A percentile compares a stretch with the other conserved stretches of the same genome.
phyloP scores from a whole-genome alignment of 2,329 filamentous ascomycete species.

The Pestalotiopsis sp. region DNA sequence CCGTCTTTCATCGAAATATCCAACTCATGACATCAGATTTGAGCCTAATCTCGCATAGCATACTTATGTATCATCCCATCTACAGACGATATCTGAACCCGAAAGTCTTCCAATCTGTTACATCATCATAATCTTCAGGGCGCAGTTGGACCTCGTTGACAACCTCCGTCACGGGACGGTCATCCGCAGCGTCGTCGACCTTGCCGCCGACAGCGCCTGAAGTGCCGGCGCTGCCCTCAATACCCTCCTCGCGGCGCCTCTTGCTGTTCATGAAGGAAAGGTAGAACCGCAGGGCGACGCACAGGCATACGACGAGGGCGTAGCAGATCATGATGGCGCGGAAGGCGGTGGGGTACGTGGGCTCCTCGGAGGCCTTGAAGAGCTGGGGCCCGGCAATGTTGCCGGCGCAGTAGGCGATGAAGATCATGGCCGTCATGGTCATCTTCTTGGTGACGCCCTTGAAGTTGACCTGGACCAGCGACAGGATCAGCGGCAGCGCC shows the following conservation, averaged over 20 bases:
- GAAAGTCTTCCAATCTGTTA: slow-evolving; percentile 61
- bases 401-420: slow-evolving; percentile 58
- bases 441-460: slow-evolving; percentile 63
- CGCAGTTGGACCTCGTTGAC: slow-evolving; percentile 40
- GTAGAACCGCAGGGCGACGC: slow-evolving; percentile 48
- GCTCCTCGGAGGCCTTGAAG: slow-evolving; percentile 52
- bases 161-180: slow-evolving; percentile 30
- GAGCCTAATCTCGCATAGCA: too few species aligned
- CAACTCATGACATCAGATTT: too few species aligned
- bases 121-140: slow-evolving; percentile 55
- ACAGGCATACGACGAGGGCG: slow-evolving; percentile 48
- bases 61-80: too few species aligned
- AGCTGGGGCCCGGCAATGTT: slow-evolving; percentile 61
- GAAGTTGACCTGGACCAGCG: slow-evolving; percentile 59
- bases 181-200: slow-evolving; percentile 30
- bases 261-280: slow-evolving; percentile 47
- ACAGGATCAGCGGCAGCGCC: slow-evolving; percentile 57
- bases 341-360: slow-evolving; percentile 57
- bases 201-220: slow-evolving; percentile 43
- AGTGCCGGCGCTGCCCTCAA: slow-evolving; percentile 46
- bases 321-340: slow-evolving; percentile 60
- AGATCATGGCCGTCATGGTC: slow-evolving; percentile 59
- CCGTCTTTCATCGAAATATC: too few species aligned
- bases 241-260: slow-evolving; percentile 45
- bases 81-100: slow-evolving; percentile 62